Percentiles rank a stretch among this genome's conserved stretches.
phyloP scores from a whole-genome alignment of 495 filamentous ascomycete genomes.

The Podospora conica region DNA sequence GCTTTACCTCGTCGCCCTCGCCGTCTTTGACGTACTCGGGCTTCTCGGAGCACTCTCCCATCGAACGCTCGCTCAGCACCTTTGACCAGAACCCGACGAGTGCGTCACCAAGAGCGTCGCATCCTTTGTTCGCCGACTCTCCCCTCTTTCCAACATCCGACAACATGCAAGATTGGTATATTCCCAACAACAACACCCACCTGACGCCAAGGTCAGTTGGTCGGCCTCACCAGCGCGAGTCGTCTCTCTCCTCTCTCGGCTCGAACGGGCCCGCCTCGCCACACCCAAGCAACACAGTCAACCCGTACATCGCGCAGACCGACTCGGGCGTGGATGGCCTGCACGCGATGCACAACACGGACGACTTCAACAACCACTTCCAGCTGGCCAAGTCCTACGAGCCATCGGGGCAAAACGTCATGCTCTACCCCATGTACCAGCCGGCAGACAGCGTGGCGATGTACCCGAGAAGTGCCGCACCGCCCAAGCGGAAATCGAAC shows the following conservation, averaged over 20 bases:
- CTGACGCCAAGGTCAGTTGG: slow-evolving; percentile 36
- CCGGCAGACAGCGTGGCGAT: slow-evolving; percentile 16
- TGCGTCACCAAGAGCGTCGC: slow-evolving; percentile 24
- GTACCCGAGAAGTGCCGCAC: slow-evolving; percentile 25
- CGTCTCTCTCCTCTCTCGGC: slow-evolving; percentile 50
- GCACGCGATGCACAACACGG: slow-evolving; percentile 30
- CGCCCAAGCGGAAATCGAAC: slow-evolving; percentile 30
- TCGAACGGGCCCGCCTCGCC: slow-evolving; percentile 50
- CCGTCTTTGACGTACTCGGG: background rate
- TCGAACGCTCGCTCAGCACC: background rate
- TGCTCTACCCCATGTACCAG: slow-evolving; percentile 25
- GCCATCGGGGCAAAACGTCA: slow-evolving; percentile 23
- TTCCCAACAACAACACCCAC: slow-evolving; percentile 26
- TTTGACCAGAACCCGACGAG: slow-evolving; percentile 9
- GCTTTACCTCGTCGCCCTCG: background rate
- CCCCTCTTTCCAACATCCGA: slow-evolving; percentile 22
- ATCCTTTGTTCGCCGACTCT: slow-evolving; percentile 27
- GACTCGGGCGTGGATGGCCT: slow-evolving; percentile 35
- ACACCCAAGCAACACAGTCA: slow-evolving; percentile 44
- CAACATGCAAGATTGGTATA: slow-evolving; percentile 42
- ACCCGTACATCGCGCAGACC: slow-evolving; percentile 47
- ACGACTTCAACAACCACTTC: slow-evolving; percentile 34
- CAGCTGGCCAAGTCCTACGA: slow-evolving; percentile 33
- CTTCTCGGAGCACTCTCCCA: background rate
- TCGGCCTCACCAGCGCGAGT: slow-evolving; percentile 47